Evolutionary conservation across 1,284 basidiomycete species (phyloP), one percentile per base, ranked within the genome.

Genomic region (Microbotryum intermedium): DNA sequence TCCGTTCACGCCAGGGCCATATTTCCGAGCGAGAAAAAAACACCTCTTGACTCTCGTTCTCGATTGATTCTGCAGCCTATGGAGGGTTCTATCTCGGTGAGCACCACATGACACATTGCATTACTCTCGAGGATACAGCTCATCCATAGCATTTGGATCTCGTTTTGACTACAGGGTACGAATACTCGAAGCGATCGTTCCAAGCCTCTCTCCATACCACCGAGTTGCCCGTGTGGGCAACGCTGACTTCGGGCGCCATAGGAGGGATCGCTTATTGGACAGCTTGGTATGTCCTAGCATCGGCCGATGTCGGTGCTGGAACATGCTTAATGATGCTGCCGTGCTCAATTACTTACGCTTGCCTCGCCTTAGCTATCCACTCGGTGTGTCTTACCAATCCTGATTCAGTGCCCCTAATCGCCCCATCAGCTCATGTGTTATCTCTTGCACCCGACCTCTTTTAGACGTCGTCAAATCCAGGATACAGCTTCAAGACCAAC

Each of bases 241-340:
- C 93, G 23, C 79, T 97, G 16, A 81, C 84, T 0, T 89, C 89
- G 55, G 94, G 94, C 6, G 86, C 88, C 0, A 85, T 84, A 2
- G 94, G 93, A 48, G 94, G 94, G 0, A 83, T 92, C 51, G 84
- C 84, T 1, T 97, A 98, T 73, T 98, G 94, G 94, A 79, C 95
- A 4, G 82, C 89, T 3, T 93, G 86, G 72, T 97, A 95, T 74
- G 93, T 90, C 86, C 85, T 86, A 53, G 23, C 10, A 28, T n/a
- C 56, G 20, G 28, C 25, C 11, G 18, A 4, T 18, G 13, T 16
- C 13, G 18, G 34, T 39, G 18, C 34, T 39, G 34, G 34, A 39
- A 39, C 34, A 39, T 16, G 34, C 34, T 39, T 4, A 39, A 11
- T 39, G 34, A 18, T 39, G 34, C 13, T 18, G 34, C 54, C 9